A percentile compares a stretch with the other conserved stretches of the same genome.
Conservation (phyloP, 768 basidiomycete genomes). For the Filobasidium wieringae region DNA sequence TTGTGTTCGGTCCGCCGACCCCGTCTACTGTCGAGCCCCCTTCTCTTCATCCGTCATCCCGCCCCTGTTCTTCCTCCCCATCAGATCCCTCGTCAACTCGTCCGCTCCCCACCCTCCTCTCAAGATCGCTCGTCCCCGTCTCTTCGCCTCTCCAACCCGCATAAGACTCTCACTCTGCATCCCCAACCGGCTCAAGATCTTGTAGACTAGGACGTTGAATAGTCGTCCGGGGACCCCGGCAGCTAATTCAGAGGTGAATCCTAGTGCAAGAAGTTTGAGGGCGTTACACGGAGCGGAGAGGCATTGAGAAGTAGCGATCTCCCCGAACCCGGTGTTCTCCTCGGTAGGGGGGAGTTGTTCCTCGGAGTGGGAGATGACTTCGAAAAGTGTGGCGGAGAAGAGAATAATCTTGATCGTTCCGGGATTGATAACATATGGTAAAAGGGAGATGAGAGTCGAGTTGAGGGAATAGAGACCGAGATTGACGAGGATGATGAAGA, state of each 20-base stretch:
- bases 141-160: neutral
- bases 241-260: neutral
- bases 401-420: neutral
- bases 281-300: neutral
- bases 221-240: neutral
- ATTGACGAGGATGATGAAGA: neutral
- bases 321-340: neutral
- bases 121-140: neutral
- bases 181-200: neutral
- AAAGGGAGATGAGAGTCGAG: neutral
- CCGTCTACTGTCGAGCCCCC: too few relatives aligned
- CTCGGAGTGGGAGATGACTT: neutral
- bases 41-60: too few relatives aligned
- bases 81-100: neutral
- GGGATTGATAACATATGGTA: neutral
- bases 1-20: too few relatives aligned
- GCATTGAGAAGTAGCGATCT: neutral
- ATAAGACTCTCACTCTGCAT: neutral
- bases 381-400: neutral
- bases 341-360: neutral
- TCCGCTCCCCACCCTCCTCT: neutral
- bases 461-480: neutral
- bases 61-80: neutral
- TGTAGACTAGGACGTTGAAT: neutral
- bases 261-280: neutral